These are phyloP conservation scores for Fusarium sublunatum DNA, from an alignment of 2,329 filamentous ascomycete genomes.

Conservation along the genomic window DNA sequence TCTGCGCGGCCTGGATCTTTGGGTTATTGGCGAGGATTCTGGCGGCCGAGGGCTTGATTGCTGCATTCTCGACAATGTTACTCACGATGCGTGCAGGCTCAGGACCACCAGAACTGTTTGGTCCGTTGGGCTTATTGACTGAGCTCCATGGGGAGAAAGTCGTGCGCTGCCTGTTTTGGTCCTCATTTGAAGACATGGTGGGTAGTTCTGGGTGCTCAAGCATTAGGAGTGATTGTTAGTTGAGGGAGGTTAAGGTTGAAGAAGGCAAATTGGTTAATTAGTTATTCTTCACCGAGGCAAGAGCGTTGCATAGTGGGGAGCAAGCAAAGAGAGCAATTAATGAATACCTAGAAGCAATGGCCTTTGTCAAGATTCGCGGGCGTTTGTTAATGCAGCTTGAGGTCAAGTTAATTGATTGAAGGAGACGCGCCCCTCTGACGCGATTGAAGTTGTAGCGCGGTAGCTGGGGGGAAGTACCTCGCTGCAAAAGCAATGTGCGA, in stretches of 20 bases:
- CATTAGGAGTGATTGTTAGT: slow-evolving; percentile 2
- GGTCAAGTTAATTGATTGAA: slow-evolving; percentile 12
- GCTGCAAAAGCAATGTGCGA: slow-evolving; percentile 4
- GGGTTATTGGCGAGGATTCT: slow-evolving; percentile 26
- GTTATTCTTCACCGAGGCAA: too few species aligned
- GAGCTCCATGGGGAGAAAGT: slow-evolving; percentile 35
- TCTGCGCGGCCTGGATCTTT: slow-evolving; percentile 47
- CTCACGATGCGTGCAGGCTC: slow-evolving; percentile 41
- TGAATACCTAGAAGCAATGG: not conserved
- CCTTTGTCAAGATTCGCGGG: not conserved
- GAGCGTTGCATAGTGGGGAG: too few species aligned
- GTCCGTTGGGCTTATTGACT: slow-evolving; percentile 14
- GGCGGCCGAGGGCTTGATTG: slow-evolving; percentile 6
- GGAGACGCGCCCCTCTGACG: slow-evolving; percentile 41
- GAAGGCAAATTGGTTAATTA: not conserved
- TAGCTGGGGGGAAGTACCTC: slow-evolving; percentile 16
- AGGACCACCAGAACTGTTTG: slow-evolving; percentile 1
- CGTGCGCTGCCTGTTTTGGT: slow-evolving; percentile 27
- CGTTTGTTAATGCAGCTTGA: not conserved
- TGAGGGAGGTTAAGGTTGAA: not conserved
- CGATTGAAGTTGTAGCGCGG: slow-evolving; percentile 19
- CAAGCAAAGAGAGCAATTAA: not conserved
- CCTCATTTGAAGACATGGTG: slow-evolving; percentile 19
- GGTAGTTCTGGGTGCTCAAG: slow-evolving; percentile 1
- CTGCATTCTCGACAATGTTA: slow-evolving; percentile 29